Base-by-base conservation (phyloP, 2,329 filamentous ascomycete species). In the Aspergillus ochraceus region DNA sequence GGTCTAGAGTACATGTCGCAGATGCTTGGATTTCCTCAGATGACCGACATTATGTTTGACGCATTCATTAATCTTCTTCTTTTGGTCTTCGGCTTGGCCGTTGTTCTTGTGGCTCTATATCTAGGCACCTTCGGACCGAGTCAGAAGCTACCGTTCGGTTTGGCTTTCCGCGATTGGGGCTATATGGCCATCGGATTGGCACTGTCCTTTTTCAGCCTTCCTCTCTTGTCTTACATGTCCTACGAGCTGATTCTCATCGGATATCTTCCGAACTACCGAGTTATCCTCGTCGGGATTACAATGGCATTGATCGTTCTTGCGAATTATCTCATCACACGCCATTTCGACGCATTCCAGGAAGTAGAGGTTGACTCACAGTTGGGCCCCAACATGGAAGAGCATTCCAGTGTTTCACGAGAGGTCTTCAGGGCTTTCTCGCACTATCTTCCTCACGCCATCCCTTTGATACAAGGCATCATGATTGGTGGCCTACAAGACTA, bases 1-100 rank as follows among this genome's bases (percentile, higher is more conserved):
- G 58, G 58, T 6, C 17, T 60, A n/a, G 58, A 60, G 19, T 51
- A 54, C 6, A 60, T 60, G 58, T 50, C 51, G 6, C 55, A 54
- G 22, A 58, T 54, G 32, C 26, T 60, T 14, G 55, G 51, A 1
- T 50, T 45, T 12, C 47, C 57, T 24, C 30, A 42, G 1, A 54
- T 58, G 57, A 14, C 51, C 2, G 57, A 58, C 32, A 39, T 58
- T 4, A 52, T 50, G 51, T 22, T 54, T 6, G 49, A 58, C 32
- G 26, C 57, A 4, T 52, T 51, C 20, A 58, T 54, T n/a, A 58
- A 58, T 11, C 30, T 58, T 4, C 22, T 51, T 20, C 32, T 58
- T 10, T 14, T 58, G 52, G 20, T 50, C 14, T 19, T 20, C 14
- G 51, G n/a, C 4, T 45, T 58, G 14, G 45, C 32, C 19, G 42